These are phyloP conservation scores for Strigomonas culicis DNA, from an alignment of 208 protist species.

Conservation along the genomic window DNA sequence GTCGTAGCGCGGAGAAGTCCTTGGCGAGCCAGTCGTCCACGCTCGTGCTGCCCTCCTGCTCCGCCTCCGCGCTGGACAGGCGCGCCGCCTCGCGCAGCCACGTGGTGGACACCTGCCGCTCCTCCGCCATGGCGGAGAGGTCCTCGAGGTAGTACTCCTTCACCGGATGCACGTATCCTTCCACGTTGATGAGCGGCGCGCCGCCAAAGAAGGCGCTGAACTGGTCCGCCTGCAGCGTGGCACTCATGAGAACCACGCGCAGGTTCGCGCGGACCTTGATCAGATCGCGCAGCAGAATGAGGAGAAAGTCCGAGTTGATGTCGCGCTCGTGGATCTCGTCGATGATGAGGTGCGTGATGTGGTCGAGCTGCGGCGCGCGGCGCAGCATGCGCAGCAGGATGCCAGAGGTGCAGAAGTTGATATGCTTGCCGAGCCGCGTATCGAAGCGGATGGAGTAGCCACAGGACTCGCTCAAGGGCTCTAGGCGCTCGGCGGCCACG, in stretches of 20 bases:
- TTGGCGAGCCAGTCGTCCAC: conserved; percentile 11
- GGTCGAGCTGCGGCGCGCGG: conserved; percentile 67
- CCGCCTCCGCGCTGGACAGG: conserved; percentile 3
- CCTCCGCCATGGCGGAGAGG: conserved; percentile 51
- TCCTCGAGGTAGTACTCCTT: conserved; percentile 85
- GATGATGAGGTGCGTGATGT: conserved; percentile 97
- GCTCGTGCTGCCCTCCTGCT: neutral
- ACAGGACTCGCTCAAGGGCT: conserved; percentile 93
- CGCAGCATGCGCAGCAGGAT: conserved; percentile 97
- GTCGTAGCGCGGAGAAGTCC: neutral
- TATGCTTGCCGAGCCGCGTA: conserved; percentile 82
- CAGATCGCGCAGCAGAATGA: conserved; percentile 96
- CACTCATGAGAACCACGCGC: conserved; percentile 97
- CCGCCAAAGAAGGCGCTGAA: conserved; percentile 83
- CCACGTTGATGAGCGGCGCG: conserved; percentile 80
- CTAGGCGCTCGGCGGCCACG: conserved; percentile 97
- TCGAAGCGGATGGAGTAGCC: conserved; percentile 99
- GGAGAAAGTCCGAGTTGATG: conserved; percentile 98
- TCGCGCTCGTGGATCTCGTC: conserved; percentile 99
- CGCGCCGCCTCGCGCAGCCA: conserved; percentile 59
- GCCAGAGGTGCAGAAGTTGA: conserved; percentile 99
- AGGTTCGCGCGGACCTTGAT: conserved; percentile 81
- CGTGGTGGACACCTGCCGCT: conserved; percentile 71
- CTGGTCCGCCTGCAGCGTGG: conserved; percentile 87
- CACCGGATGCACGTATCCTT: conserved; percentile 82